These are phyloP conservation scores for Coniella vitis DNA, from an alignment of 2,329 filamentous ascomycete genomes.

Conservation along the genomic window DNA sequence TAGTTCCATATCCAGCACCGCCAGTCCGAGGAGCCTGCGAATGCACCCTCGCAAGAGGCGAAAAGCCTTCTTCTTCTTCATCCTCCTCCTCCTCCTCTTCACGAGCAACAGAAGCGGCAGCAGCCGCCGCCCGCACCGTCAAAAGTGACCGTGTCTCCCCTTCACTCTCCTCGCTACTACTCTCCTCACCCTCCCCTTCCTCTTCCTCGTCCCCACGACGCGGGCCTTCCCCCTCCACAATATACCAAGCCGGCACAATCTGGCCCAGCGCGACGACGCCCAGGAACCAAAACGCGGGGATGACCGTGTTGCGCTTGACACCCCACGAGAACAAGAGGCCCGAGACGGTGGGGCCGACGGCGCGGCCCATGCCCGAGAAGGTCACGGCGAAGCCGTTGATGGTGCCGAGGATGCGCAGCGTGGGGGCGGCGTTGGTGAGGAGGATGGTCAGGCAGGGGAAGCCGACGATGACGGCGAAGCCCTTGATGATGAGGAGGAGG, in stretches of 20 bases:
- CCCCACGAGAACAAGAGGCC: slow-evolving; percentile 72
- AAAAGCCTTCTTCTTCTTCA: slow-evolving; percentile 5
- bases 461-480: slow-evolving; percentile 69
- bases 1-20: slow-evolving; percentile 1
- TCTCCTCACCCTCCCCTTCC: slow-evolving; percentile 24
- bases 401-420: slow-evolving; percentile 72
- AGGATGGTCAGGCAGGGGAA: slow-evolving; percentile 89
- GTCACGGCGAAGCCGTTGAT: slow-evolving; percentile 87
- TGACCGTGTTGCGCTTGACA: slow-evolving; percentile 65
- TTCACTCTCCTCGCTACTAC: slow-evolving; percentile 25
- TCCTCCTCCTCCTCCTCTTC: not conserved
- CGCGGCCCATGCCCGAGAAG: slow-evolving; percentile 72
- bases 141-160: slow-evolving; percentile 22
- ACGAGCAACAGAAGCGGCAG: slow-evolving; percentile 2
- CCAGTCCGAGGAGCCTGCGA: slow-evolving; percentile 5
- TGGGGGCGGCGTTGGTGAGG: slow-evolving; percentile 77
- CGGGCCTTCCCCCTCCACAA: slow-evolving; percentile 68
- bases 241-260: slow-evolving; percentile 64
- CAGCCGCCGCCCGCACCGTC: slow-evolving; percentile 19
- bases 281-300: slow-evolving; percentile 79
- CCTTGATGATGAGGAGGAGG: slow-evolving; percentile 64
- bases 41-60: slow-evolving; percentile 6
- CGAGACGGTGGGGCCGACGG: slow-evolving; percentile 66
- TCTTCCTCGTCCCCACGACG: slow-evolving; percentile 28
- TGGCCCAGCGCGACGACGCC: slow-evolving; percentile 56